phyloP scores from a whole-genome alignment of 164 flowering plant species.

The Tinospora cordifolia region DNA sequence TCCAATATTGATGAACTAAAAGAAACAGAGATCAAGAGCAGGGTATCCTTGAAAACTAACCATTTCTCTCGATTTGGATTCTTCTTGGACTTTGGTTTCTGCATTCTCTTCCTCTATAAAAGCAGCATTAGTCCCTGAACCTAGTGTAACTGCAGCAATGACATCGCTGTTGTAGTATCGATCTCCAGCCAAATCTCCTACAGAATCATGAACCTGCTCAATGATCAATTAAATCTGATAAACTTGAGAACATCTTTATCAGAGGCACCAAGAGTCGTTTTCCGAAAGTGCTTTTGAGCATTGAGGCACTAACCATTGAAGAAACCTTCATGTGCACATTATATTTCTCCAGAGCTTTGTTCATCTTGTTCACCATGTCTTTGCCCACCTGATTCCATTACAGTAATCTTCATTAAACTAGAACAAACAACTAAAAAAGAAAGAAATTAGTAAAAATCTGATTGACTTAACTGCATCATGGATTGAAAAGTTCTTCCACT shows the following conservation, averaged over 20 bases:
- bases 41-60: slow-evolving; percentile 16
- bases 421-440: background rate
- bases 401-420: background rate
- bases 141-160: slow-evolving; percentile 48
- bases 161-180: slow-evolving; percentile 36
- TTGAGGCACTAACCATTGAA: slow-evolving; percentile 23
- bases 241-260: background rate
- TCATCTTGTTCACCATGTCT: slow-evolving; percentile 28
- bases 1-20: background rate
- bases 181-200: slow-evolving; percentile 54
- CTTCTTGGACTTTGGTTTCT: slow-evolving; percentile 24
- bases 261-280: background rate
- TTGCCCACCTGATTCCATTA: slow-evolving; percentile 29
- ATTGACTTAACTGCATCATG: slow-evolving; percentile 43
- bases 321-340: slow-evolving; percentile 37
- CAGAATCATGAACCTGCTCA: slow-evolving; percentile 48
- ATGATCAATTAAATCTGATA: background rate
- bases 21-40: background rate
- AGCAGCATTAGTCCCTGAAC: slow-evolving; percentile 47
- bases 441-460: background rate
- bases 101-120: slow-evolving; percentile 34
- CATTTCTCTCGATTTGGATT: slow-evolving; percentile 32
- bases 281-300: background rate
- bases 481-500: slow-evolving; percentile 39
- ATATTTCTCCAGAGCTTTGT: slow-evolving; percentile 35